Base-by-base conservation (phyloP, 352 stramenopile species). In the Pythium brachiatum region DNA sequence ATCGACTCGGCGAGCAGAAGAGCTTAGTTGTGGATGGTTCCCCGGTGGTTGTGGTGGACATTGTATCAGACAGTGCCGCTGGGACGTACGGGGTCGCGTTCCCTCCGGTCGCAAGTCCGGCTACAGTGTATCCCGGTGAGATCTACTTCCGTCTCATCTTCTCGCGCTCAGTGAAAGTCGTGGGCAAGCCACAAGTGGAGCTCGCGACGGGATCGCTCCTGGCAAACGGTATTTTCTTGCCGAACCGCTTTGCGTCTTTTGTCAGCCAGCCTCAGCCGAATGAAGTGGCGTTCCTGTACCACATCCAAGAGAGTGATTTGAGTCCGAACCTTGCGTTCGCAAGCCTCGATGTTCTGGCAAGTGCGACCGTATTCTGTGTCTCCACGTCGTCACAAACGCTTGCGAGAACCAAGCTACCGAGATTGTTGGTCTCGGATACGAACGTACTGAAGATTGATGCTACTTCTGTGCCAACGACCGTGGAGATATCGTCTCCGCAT, bases 101-200 rank as follows among this genome's bases (percentile, higher is more conserved):
- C 44, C 83, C 83, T 5, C 57, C 80, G 0, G 46, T 68, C 12
- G 59, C 80, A 1, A 91, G 80, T 50, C 83, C 83, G 2, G n/a
- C 53, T 8, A 70, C 65, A 0, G 73, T 90, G 11, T 73, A 58
- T 47, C 76, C 83, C 3, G 83, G 83, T 1, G 80, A 93, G 43
- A 88, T 93, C 51, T 64, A 85, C 1, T 91, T 93, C 52, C 70
- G 79, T 15, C 3, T 91, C 8, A 64, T 84, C 9, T 93, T 90
- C 60, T 88, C 78, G 23, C 71, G 79, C 3, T 41, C 78, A 0
- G 78, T 93, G 1, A 62, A 62, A 9, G 74, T 93, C 2, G 53
- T 79, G 18, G 80, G 70, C 1, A 54, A 63, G 0, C 80, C 81
- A 7, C 76, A 69, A 2, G 62, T 89, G 1, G 78, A 88, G 18